Conservation (phyloP, 1,284 basidiomycete species). For the Cryptococcus hybrid region DNA sequence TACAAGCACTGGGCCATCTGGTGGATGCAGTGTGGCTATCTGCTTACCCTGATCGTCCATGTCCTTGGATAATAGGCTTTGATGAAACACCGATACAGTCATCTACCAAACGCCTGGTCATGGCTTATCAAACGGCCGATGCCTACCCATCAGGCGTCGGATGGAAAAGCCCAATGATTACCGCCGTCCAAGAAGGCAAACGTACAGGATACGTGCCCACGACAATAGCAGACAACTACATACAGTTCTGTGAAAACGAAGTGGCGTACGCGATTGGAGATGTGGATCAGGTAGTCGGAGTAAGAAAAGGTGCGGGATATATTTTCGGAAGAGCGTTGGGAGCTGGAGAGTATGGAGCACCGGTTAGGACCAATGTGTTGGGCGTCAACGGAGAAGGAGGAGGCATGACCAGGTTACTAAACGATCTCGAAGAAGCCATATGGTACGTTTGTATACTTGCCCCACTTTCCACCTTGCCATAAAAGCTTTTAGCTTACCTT, state of each 20-base stretch:
- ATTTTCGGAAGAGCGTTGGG: constrained; percentile 33
- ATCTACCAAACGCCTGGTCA: constrained; percentile 6
- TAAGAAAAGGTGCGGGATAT: constrained; percentile 39
- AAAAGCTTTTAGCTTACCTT: constrained; percentile 75
- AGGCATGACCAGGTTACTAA: constrained; percentile 36
- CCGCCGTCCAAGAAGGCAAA: constrained; percentile 39
- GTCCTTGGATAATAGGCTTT: constrained; percentile 23
- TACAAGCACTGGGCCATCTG: constrained; percentile 41
- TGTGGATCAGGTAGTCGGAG: constrained; percentile 43
- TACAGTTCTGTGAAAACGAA: constrained; percentile 38
- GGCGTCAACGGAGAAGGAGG: constrained; percentile 23
- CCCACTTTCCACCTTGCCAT: too few relatives aligned
- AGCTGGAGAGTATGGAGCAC: constrained; percentile 34
- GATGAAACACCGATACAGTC: constrained; percentile 5
- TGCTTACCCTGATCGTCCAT: constrained; percentile 19
- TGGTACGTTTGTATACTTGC: too few relatives aligned
- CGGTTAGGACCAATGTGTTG: constrained; percentile 28
- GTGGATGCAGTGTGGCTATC: constrained; percentile 41
- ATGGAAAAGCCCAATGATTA: constrained; percentile 38
- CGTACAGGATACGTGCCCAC: constrained; percentile 20
- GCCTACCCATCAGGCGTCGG: background rate
- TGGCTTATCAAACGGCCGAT: background rate
- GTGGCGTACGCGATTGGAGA: constrained; percentile 35
- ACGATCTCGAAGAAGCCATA: constrained; percentile 44
- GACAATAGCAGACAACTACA: constrained; percentile 23